Conservation (phyloP, 1,284 basidiomycete genomes). For the Leccinum fallax region DNA sequence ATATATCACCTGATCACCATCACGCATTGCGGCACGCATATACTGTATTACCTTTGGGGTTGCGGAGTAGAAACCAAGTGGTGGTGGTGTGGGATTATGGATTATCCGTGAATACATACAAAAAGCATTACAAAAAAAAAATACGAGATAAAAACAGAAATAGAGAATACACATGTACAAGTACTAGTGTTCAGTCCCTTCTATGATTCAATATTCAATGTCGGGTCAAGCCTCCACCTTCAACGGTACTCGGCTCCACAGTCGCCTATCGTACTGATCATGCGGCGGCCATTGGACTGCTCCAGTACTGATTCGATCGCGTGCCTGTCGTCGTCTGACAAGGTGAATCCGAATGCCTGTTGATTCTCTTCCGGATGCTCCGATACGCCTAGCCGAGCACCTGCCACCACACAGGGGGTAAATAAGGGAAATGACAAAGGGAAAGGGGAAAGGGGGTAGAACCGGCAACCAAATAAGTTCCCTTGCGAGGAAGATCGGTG, state of each 20-base stretch:
- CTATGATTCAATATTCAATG: neutral
- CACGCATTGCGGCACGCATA: neutral
- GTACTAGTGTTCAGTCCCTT: neutral
- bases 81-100: neutral
- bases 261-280: constrained; percentile 74
- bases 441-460: neutral
- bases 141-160: neutral
- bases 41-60: neutral
- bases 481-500: constrained; percentile 6
- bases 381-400: constrained; percentile 73
- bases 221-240: constrained; percentile 5
- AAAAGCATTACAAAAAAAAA: neutral
- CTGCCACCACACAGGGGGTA: constrained; percentile 39
- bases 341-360: constrained; percentile 57
- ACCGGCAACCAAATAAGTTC: constrained; percentile 3
- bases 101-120: neutral
- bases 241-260: constrained; percentile 82
- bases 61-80: neutral
- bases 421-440: neutral
- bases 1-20: neutral
- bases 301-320: constrained; percentile 64
- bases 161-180: neutral
- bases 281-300: constrained; percentile 56
- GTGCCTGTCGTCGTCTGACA: constrained; percentile 57
- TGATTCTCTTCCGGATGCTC: constrained; percentile 73